Percentiles rank a stretch among this genome's conserved stretches.
Evolutionary conservation across 169 alveolate genomes (phyloP).

Genomic region (Cyclospora cayetanensis): DNA sequence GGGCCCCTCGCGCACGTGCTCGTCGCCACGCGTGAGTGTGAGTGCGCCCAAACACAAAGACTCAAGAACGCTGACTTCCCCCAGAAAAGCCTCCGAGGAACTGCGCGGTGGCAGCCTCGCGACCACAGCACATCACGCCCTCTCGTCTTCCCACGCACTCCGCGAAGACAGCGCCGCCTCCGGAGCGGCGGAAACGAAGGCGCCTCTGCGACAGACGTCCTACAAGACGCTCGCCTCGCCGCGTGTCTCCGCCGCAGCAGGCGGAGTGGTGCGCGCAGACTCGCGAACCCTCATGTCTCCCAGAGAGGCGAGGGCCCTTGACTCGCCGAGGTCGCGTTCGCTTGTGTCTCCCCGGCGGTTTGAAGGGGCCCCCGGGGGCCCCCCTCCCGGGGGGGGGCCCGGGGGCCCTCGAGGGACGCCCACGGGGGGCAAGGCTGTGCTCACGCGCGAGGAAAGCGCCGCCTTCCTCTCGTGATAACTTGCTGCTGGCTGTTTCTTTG

Average conservation of each 20-base stretch:
- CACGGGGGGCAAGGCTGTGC: neutral
- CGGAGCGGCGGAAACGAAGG: neutral
- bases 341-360: neutral
- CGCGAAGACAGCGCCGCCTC: too few relatives aligned
- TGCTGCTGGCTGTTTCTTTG: neutral
- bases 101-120: too few relatives aligned
- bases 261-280: neutral
- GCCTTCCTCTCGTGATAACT: neutral
- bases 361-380: neutral
- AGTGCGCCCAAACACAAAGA: too few relatives aligned
- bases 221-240: too few relatives aligned
- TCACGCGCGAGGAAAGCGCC: too few relatives aligned
- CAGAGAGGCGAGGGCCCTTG: neutral
- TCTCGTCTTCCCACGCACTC: too few relatives aligned
- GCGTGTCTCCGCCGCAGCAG: neutral
- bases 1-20: too few relatives aligned
- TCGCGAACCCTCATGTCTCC: conserved; percentile 2
- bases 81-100: too few relatives aligned
- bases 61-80: too few relatives aligned
- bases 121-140: too few relatives aligned
- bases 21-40: too few relatives aligned
- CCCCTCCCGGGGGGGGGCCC: neutral
- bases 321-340: neutral
- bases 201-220: neutral
- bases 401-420: neutral